These are phyloP conservation scores for Annona squamosa DNA, from an alignment of 164 flowering plant genomes.

Conservation along the genomic window DNA sequence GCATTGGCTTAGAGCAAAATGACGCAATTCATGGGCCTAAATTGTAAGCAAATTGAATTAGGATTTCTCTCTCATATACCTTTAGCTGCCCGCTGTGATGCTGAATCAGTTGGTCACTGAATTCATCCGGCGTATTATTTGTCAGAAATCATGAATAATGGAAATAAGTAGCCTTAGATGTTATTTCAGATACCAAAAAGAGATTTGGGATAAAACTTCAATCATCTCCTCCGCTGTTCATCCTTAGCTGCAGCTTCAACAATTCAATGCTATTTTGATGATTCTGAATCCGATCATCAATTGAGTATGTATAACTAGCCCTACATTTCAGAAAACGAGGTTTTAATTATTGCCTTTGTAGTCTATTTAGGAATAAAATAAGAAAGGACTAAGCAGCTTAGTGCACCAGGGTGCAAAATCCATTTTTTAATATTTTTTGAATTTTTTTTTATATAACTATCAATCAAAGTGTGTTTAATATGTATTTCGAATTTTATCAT, in stretches of 20 bases:
- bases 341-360: too few species aligned
- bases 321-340: too few species aligned
- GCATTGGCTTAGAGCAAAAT: too few species aligned
- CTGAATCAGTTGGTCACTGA: conserved; percentile 2
- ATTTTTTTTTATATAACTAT: too few species aligned
- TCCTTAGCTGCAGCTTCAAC: not conserved
- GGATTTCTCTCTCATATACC: not conserved
- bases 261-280: conserved; percentile 2
- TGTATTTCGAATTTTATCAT: too few species aligned
- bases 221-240: not conserved
- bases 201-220: conserved; percentile 7
- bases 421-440: too few species aligned
- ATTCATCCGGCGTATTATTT: not conserved
- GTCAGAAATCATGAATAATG: not conserved
- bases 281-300: conserved; percentile 9
- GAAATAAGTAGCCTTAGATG: not conserved
- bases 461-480: too few species aligned
- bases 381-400: too few species aligned
- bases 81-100: conserved; percentile 9
- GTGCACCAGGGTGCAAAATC: too few species aligned
- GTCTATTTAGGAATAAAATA: too few species aligned
- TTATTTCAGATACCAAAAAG: conserved; percentile 10
- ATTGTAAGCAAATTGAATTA: not conserved
- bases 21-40: not conserved
- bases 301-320: too few species aligned